Conservation (phyloP, 2,329 filamentous ascomycete genomes). For the Byssoonygena ceratinophila region DNA sequence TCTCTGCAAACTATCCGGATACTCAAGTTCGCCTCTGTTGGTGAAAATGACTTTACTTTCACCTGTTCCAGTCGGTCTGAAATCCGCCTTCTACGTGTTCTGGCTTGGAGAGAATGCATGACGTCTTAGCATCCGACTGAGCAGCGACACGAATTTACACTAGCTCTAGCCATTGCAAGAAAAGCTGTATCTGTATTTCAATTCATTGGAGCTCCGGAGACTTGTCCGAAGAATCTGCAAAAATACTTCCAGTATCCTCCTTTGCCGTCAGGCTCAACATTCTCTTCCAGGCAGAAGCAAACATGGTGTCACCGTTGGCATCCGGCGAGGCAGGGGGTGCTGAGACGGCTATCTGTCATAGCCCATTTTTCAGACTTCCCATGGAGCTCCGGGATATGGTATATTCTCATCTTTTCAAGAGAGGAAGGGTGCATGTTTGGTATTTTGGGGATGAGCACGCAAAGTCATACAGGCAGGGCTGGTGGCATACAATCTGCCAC, state of each 20-base stretch:
- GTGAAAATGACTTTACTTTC: background rate
- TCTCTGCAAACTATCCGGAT: background rate
- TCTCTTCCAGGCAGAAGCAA: background rate
- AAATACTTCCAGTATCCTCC: too few relatives aligned
- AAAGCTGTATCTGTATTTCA: too few relatives aligned
- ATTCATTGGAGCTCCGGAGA: too few relatives aligned
- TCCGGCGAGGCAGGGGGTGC: background rate
- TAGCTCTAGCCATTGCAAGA: background rate
- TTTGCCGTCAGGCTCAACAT: too few relatives aligned
- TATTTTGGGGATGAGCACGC: constrained; percentile 2
- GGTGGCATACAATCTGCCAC: constrained; percentile 9
- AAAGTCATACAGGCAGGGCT: constrained; percentile 4
- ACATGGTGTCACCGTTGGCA: constrained; percentile 1
- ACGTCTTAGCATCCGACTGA: background rate
- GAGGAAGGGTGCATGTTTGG: constrained; percentile 8
- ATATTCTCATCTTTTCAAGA: constrained; percentile 4
- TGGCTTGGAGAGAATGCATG: background rate
- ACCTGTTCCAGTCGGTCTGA: background rate
- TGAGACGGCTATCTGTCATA: background rate
- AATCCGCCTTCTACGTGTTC: background rate
- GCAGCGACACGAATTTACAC: background rate
- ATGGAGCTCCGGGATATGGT: constrained; percentile 10
- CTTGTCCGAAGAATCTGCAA: too few relatives aligned
- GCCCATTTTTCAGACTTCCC: constrained; percentile 6
- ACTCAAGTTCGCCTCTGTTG: background rate